Evolutionary conservation across 371 early-diverging fungal genomes (phyloP).

Genomic region (Mucor irregularis): DNA sequence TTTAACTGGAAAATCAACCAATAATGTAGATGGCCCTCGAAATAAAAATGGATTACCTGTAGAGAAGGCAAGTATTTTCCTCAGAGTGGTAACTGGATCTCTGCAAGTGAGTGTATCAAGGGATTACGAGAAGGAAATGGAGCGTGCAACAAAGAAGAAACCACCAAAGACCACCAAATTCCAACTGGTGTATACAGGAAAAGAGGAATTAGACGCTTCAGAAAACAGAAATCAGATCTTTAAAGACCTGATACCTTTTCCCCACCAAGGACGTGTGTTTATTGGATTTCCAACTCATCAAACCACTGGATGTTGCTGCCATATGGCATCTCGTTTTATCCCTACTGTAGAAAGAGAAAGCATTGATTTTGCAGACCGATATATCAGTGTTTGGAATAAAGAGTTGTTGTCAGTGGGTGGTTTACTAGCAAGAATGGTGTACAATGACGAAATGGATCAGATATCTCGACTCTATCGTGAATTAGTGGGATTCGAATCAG

Average conservation of each 20-base stretch:
- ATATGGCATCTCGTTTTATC: conserved; percentile 85
- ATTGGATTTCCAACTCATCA: conserved; percentile 93
- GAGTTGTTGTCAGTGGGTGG: conserved; percentile 80
- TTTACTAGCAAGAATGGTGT: conserved; percentile 72
- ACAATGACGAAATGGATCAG: conserved; percentile 74
- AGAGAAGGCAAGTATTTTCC: conserved; percentile 65
- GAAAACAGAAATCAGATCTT: conserved; percentile 60
- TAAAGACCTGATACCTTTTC: conserved; percentile 70
- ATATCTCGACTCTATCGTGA: conserved; percentile 58
- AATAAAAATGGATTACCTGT: conserved; percentile 24
- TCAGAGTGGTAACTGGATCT: conserved; percentile 69
- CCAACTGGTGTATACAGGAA: conserved; percentile 71
- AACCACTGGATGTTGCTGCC: conserved; percentile 85
- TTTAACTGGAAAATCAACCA: conserved; percentile 15
- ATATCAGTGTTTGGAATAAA: conserved; percentile 81
- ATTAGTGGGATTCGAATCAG: conserved; percentile 35
- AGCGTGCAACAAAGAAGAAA: conserved; percentile 87
- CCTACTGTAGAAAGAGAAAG: conserved; percentile 91
- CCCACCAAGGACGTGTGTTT: conserved; percentile 83
- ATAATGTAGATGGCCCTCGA: conserved; percentile 10
- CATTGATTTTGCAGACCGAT: conserved; percentile 89
- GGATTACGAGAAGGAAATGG: conserved; percentile 76
- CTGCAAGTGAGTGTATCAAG: conserved; percentile 58
- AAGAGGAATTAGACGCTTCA: conserved; percentile 79
- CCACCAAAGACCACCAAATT: conserved; percentile 78